These are phyloP conservation scores for Arabis alpina DNA, from an alignment of 345 rosid genomes.

Conservation along the genomic window DNA sequence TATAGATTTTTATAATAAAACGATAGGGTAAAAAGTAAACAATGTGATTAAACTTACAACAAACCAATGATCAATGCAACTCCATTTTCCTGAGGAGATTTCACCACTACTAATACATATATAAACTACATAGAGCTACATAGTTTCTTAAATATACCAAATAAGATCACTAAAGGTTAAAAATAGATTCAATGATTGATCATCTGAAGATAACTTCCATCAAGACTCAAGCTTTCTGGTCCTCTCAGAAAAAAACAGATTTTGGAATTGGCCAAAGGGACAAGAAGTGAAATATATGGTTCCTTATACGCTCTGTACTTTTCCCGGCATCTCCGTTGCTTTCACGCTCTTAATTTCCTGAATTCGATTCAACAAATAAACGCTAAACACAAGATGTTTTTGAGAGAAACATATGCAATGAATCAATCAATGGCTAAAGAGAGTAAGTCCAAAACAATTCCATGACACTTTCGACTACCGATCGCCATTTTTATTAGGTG, in stretches of 20 bases:
- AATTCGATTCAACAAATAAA: no score
- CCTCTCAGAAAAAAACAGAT: constrained; percentile 16
- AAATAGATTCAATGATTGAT: constrained; percentile 28
- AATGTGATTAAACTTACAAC: constrained; percentile 33
- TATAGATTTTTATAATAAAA: neutral
- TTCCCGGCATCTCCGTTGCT: constrained; percentile 41
- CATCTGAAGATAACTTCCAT: constrained; percentile 26
- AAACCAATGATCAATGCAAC: constrained; percentile 30
- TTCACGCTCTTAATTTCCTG: no score
- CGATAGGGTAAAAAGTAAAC: neutral
- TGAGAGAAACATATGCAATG: neutral
- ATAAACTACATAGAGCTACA: constrained; percentile 18
- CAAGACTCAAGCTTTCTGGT: constrained; percentile 17
- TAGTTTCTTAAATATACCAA: constrained; percentile 23
- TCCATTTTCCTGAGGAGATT: constrained; percentile 28
- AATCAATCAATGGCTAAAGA: constrained; percentile 20
- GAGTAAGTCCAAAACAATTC: constrained; percentile 19
- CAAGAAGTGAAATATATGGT: neutral
- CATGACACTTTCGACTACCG: neutral
- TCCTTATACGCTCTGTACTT: constrained; percentile 39
- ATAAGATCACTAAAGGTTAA: constrained; percentile 28
- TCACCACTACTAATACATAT: constrained; percentile 27
- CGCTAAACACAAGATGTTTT: no score
- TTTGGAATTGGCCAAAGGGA: constrained; percentile 16
- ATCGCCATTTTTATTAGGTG: no score